phyloP scores from a whole-genome alignment of 352 stramenopile species.

The Peronospora destructor region DNA sequence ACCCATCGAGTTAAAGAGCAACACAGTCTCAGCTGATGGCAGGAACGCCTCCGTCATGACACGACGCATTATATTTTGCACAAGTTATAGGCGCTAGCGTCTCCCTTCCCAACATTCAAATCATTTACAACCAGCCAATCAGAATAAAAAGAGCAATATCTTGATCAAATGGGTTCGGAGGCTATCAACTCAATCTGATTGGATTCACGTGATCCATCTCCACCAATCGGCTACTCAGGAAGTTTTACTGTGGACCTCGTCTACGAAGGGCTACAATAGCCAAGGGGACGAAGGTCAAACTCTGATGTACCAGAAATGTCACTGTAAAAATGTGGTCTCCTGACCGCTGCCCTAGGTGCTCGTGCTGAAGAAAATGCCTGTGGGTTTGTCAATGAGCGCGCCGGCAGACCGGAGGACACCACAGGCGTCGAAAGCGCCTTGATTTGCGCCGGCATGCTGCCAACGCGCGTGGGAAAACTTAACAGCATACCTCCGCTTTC shows the following conservation, averaged over 20 bases:
- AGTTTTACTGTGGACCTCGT: no score
- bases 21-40: conserved; percentile 42
- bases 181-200: no score
- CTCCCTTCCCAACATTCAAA: no score
- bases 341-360: conserved; percentile 77
- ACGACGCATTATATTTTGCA: background rate
- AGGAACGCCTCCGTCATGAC: conserved; percentile 28
- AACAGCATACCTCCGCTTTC: conserved; percentile 83
- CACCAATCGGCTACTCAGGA: no score
- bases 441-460: conserved; percentile 75
- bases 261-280: no score
- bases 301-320: no score
- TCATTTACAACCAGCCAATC: no score
- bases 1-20: conserved; percentile 52
- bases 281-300: no score
- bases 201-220: no score
- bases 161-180: no score
- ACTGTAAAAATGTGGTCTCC: conserved; percentile 84
- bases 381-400: conserved; percentile 75
- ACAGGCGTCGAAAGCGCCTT: conserved; percentile 83
- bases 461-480: conserved; percentile 78
- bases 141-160: no score
- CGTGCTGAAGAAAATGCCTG: conserved; percentile 84
- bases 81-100: no score
- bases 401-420: conserved; percentile 82